Percentiles rank a stretch among this genome's conserved stretches.
These are phyloP conservation scores for Pythium oligandrum DNA, from an alignment of 352 stramenopile genomes.

Conservation along the genomic window DNA sequence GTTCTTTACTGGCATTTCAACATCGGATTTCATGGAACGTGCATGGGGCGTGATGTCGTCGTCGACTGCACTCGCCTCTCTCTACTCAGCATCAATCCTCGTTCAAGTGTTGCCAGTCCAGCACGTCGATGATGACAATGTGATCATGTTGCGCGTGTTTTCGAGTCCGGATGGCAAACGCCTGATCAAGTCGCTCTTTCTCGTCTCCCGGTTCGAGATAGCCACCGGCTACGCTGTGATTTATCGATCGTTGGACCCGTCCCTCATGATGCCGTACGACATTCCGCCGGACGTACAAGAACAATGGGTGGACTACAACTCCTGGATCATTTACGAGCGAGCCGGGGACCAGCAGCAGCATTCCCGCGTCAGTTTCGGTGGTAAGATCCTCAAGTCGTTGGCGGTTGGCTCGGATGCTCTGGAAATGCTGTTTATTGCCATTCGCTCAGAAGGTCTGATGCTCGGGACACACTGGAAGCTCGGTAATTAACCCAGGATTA, in stretches of 20 bases:
- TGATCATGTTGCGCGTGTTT: conserved; percentile 64
- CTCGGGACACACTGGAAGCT: no score
- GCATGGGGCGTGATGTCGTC: conserved; percentile 64
- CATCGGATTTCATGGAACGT: conserved; percentile 28
- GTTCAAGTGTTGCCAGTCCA: conserved; percentile 53
- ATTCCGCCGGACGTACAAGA: conserved; percentile 13
- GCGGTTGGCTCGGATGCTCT: no score
- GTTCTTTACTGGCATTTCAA: conserved; percentile 35
- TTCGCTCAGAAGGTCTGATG: no score
- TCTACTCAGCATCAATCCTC: conserved; percentile 48
- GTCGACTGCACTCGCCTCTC: conserved; percentile 38
- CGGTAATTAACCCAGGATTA: no score
- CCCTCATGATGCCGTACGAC: conserved; percentile 9
- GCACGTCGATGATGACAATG: conserved; percentile 45
- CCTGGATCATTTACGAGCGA: conserved; percentile 53
- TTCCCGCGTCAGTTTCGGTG: conserved; percentile 59
- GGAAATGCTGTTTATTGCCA: no score
- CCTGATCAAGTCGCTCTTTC: conserved; percentile 45
- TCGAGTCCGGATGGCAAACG: conserved; percentile 30
- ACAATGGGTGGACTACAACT: conserved; percentile 55
- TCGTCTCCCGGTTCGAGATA: conserved; percentile 49
- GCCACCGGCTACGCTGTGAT: conserved; percentile 53
- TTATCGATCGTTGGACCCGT: conserved; percentile 52
- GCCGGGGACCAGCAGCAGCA: conserved; percentile 26
- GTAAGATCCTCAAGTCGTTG: not conserved